Evolutionary conservation across 2,329 filamentous ascomycete genomes (phyloP).

Genomic region (Pyrenophora seminiperda): DNA sequence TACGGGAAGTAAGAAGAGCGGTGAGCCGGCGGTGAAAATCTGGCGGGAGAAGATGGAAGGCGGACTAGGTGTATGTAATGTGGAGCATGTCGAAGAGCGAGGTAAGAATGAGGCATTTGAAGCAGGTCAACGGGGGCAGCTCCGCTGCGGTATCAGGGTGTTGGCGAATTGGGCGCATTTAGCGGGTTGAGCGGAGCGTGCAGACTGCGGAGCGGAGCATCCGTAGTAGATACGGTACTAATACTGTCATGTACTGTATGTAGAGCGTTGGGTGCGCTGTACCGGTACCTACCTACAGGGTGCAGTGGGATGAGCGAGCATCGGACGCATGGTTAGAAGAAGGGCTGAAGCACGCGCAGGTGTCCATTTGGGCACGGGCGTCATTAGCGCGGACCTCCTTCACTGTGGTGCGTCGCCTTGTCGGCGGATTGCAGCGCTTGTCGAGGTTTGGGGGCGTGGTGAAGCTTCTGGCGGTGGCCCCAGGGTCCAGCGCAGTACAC

Average conservation of each 20-base stretch:
- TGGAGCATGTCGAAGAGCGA: conserved; percentile 2
- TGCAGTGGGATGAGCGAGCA: conserved; percentile 4
- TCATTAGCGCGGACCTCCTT: conserved; percentile 8
- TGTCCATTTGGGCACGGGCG: not conserved
- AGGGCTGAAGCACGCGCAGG: not conserved
- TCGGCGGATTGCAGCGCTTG: conserved; percentile 20
- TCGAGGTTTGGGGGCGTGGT: too few species aligned
- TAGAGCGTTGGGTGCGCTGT: not conserved
- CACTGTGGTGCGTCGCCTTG: not conserved
- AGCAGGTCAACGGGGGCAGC: not conserved
- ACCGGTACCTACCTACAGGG: too few species aligned
- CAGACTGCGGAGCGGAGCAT: conserved; percentile 14
- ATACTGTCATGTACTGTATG: too few species aligned
- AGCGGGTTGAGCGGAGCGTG: not conserved
- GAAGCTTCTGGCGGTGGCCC: conserved; percentile 5
- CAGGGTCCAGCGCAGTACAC: conserved; percentile 11
- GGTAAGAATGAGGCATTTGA: conserved; percentile 8
- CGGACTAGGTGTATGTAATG: conserved; percentile 1
- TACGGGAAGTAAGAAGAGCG: conserved; percentile 23
- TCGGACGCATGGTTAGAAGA: conserved; percentile 10
- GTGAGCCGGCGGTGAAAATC: conserved; percentile 28
- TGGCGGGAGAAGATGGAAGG: conserved; percentile 1
- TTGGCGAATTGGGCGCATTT: too few species aligned
- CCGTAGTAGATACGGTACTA: too few species aligned
- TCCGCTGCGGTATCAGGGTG: too few species aligned